Evolutionary conservation across 352 stramenopile genomes (phyloP).

Genomic region (Phytophthora multivora): DNA sequence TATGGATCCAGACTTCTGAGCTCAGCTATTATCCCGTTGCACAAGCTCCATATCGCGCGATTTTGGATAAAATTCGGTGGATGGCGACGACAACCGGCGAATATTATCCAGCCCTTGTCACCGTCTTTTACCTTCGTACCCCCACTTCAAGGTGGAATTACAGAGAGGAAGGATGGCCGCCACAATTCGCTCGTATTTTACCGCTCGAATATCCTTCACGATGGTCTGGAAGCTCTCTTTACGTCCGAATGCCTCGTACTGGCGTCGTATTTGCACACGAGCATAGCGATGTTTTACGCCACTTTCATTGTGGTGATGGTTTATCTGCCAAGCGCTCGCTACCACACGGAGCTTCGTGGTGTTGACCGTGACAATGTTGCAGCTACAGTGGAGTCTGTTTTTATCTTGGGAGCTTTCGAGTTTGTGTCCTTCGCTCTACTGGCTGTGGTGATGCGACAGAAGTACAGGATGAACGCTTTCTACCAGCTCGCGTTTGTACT

Average conservation of each 20-base stretch:
- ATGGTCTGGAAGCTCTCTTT: constrained; percentile 28
- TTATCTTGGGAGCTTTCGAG: constrained; percentile 29
- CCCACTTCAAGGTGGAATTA: too few species aligned
- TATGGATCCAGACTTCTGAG: neutral
- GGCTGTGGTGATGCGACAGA: constrained; percentile 6
- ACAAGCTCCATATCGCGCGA: too few species aligned
- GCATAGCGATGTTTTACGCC: constrained; percentile 33
- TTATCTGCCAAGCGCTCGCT: constrained; percentile 29
- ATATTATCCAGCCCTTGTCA: neutral
- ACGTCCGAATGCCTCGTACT: constrained; percentile 37
- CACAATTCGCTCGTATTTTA: constrained; percentile 4
- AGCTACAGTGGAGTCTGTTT: constrained; percentile 21
- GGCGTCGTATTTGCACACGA: constrained; percentile 33
- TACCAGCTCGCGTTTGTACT: constrained; percentile 41
- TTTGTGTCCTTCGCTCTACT: constrained; percentile 28
- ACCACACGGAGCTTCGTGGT: constrained; percentile 33
- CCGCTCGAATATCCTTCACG: constrained; percentile 15
- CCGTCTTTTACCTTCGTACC: neutral
- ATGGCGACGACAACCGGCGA: too few species aligned
- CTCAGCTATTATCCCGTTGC: neutral
- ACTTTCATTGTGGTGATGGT: constrained; percentile 24
- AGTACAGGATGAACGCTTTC: constrained; percentile 17
- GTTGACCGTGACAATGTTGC: constrained; percentile 13
- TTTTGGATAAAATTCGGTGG: too few species aligned
- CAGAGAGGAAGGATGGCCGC: neutral